phyloP scores from a whole-genome alignment of 2,329 filamentous ascomycete genomes.

The Sclerotinia nivalis region DNA sequence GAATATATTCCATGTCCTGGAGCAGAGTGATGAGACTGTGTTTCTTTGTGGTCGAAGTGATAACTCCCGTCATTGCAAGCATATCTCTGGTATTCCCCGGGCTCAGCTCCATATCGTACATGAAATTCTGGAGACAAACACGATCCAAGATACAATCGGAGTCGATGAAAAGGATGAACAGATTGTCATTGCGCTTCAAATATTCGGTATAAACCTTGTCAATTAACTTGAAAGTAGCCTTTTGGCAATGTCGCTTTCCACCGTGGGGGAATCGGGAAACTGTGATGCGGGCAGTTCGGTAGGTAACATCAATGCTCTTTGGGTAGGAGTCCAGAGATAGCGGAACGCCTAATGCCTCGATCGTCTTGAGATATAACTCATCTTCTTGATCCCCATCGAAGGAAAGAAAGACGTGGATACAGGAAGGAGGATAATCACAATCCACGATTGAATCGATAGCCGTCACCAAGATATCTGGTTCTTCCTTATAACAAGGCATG shows the following conservation, averaged over 20 bases:
- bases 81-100: conserved; percentile 89
- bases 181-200: conserved; percentile 80
- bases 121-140: conserved; percentile 92
- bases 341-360: conserved; percentile 81
- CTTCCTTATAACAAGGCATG: conserved; percentile 96
- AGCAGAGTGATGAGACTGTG: conserved; percentile 87
- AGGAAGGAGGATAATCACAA: conserved; percentile 89
- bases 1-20: conserved; percentile 98
- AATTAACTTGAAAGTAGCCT: conserved; percentile 88
- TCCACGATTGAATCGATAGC: conserved; percentile 90
- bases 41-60: conserved; percentile 88
- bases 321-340: conserved; percentile 76
- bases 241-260: conserved; percentile 92
- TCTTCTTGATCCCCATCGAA: conserved; percentile 91
- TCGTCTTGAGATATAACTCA: conserved; percentile 83
- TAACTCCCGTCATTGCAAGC: conserved; percentile 96
- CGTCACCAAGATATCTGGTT: conserved; percentile 77
- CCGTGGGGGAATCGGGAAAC: conserved; percentile 91
- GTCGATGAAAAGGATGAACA: conserved; percentile 96
- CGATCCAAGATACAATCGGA: conserved; percentile 93
- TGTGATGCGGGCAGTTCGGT: conserved; percentile 80
- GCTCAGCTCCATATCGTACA: conserved; percentile 98
- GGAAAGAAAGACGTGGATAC: conserved; percentile 91
- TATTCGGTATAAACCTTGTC: conserved; percentile 91
- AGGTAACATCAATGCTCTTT: conserved; percentile 85